phyloP scores from a whole-genome alignment of 2,329 filamentous ascomycete genomes.

The Ceratocystis alfenasii region DNA sequence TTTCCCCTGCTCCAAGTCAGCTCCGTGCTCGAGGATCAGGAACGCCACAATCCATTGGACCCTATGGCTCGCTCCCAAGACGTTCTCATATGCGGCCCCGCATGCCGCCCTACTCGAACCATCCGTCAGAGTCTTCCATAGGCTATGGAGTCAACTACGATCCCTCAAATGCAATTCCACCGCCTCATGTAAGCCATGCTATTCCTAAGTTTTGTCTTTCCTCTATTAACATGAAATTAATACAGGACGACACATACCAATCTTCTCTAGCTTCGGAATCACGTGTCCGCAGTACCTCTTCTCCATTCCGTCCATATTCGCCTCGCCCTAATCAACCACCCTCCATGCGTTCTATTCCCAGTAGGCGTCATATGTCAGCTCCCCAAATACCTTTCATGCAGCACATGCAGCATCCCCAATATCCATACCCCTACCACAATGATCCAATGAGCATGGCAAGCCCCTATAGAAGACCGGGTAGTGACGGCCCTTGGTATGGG shows the following conservation, averaged over 20 bases:
- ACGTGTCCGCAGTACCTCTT: constrained; percentile 1
- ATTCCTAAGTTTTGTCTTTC: background rate
- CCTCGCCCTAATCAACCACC: background rate
- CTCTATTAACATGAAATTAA: background rate
- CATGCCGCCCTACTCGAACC: background rate
- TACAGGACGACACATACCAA: background rate
- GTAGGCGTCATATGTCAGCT: constrained; percentile 14
- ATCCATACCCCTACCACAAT: constrained; percentile 4
- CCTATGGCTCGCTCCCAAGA: background rate
- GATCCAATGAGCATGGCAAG: background rate
- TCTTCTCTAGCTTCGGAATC: background rate
- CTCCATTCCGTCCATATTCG: background rate
- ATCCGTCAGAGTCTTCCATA: constrained; percentile 2
- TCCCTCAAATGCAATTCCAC: background rate
- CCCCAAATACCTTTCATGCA: constrained; percentile 12
- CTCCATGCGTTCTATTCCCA: constrained; percentile 8
- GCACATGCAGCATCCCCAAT: constrained; percentile 9
- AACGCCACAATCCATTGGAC: background rate
- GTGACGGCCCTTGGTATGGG: constrained; percentile 12
- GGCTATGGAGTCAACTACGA: background rate
- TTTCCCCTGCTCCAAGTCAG: constrained; percentile 13
- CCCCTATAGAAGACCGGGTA: constrained; percentile 6
- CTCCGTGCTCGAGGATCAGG: constrained; percentile 2
- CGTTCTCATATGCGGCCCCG: constrained; percentile 9
- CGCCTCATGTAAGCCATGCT: constrained; percentile 9